Evolutionary conservation across 768 basidiomycete species (phyloP).

Genomic region (Hydnomerulius pinastri): DNA sequence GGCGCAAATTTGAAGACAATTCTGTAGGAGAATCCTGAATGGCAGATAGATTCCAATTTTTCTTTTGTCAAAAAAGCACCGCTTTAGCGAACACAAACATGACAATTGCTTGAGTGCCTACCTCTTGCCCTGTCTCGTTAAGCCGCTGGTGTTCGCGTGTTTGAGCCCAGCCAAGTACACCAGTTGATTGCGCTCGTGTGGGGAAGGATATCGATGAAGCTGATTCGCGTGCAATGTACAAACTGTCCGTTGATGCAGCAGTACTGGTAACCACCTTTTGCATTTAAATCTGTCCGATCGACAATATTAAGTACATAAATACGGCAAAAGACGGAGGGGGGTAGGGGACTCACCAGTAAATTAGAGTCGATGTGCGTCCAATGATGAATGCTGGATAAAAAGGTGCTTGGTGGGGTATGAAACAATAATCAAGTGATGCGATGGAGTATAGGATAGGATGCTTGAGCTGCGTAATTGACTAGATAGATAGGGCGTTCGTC

Average conservation of each 20-base stretch:
- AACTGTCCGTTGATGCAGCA: conserved; percentile 40
- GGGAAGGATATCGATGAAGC: conserved; percentile 31
- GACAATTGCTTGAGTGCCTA: conserved; percentile 31
- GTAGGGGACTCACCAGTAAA: conserved; percentile 44
- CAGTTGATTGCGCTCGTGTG: conserved; percentile 31
- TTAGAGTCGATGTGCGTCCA: conserved; percentile 42
- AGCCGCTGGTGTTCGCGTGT: conserved; percentile 41
- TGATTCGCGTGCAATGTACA: conserved; percentile 40
- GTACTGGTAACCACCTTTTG: conserved; percentile 66
- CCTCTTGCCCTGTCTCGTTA: conserved; percentile 48
- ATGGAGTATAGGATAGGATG: conserved; percentile 43
- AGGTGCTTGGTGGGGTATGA: conserved; percentile 44
- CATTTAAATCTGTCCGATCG: conserved; percentile 57
- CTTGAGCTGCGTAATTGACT: conserved; percentile 39
- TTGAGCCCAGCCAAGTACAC: conserved; percentile 51
- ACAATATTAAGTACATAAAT: conserved; percentile 21
- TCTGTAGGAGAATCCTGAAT: conserved; percentile 41
- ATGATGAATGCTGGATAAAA: conserved; percentile 51
- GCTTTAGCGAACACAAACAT: conserved; percentile 26
- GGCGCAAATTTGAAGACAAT: conserved; percentile 34
- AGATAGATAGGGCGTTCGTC: conserved; percentile 40
- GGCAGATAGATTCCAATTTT: conserved; percentile 52
- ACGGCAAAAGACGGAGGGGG: conserved; percentile 13
- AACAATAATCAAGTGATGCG: conserved; percentile 50
- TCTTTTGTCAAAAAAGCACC: conserved; percentile 18